These are phyloP conservation scores for Pythium aristosporum DNA, from an alignment of 352 stramenopile genomes.

Conservation along the genomic window DNA sequence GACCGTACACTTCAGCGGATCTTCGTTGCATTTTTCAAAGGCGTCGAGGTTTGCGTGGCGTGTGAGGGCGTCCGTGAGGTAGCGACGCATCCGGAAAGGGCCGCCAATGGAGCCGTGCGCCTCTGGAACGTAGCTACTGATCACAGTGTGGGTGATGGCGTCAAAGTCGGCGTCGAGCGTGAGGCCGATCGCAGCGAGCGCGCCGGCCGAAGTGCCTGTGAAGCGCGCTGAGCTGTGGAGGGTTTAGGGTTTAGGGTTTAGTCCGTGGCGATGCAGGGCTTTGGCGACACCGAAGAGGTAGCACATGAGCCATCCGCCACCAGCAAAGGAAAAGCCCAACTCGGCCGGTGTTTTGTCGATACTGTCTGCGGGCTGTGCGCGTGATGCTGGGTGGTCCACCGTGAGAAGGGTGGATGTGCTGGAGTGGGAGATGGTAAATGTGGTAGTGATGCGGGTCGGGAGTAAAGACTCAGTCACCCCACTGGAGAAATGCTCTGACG, in stretches of 20 bases:
- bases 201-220: constrained; percentile 37
- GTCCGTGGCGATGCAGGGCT: constrained; percentile 24
- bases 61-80: constrained; percentile 14
- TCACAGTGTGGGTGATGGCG: constrained; percentile 25
- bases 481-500: too few species aligned
- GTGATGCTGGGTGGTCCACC: too few species aligned
- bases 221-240: constrained; percentile 26
- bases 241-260: too few species aligned
- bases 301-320: constrained; percentile 44
- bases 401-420: too few species aligned
- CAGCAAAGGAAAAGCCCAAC: constrained; percentile 30
- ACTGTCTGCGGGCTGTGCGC: too few species aligned
- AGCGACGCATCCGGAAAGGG: constrained; percentile 35
- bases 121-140: constrained; percentile 23
- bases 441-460: too few species aligned
- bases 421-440: too few species aligned
- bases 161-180: constrained; percentile 37
- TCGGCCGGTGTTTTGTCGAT: not conserved
- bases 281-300: constrained; percentile 53
- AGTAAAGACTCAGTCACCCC: too few species aligned
- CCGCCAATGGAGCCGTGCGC: not conserved
- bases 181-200: constrained; percentile 31
- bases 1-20: constrained; percentile 16
- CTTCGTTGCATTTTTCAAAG: constrained; percentile 17
- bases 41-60: constrained; percentile 25